Evolutionary conservation across 2,329 filamentous ascomycete species (phyloP).

Genomic region (Sarocladiaceae sp.): DNA sequence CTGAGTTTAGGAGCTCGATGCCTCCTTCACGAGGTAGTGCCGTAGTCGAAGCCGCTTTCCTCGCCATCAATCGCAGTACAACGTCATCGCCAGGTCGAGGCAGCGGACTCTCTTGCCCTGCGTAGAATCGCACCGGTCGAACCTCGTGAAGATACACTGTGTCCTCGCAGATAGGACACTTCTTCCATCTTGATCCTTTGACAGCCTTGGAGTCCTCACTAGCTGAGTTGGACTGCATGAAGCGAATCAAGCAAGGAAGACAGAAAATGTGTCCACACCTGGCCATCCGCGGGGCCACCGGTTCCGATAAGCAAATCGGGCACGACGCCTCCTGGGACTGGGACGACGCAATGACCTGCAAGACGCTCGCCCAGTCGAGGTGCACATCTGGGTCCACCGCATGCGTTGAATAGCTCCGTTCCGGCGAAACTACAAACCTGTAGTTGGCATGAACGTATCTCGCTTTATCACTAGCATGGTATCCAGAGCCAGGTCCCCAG

Average conservation of each 20-base stretch:
- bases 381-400: constrained; percentile 83
- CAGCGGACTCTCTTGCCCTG: constrained; percentile 77
- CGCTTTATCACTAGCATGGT: constrained; percentile 88
- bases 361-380: constrained; percentile 83
- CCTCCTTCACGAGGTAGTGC: constrained; percentile 80
- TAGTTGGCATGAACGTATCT: constrained; percentile 94
- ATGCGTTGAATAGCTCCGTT: constrained; percentile 73
- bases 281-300: constrained; percentile 93
- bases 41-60: constrained; percentile 75
- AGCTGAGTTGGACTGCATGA: constrained; percentile 79
- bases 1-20: constrained; percentile 62
- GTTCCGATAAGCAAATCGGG: constrained; percentile 90
- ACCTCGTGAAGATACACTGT: constrained; percentile 88
- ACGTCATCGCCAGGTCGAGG: constrained; percentile 85
- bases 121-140: constrained; percentile 84
- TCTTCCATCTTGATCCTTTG: constrained; percentile 79
- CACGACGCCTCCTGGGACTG: constrained; percentile 86
- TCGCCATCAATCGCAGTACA: constrained; percentile 78
- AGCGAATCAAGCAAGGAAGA: constrained; percentile 85
- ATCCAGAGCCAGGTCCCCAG: constrained; percentile 83
- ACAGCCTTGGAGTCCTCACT: constrained; percentile 64
- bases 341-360: constrained; percentile 87
- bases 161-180: constrained; percentile 95
- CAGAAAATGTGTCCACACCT: constrained; percentile 98
- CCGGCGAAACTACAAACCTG: constrained; percentile 87